Percentiles rank a stretch among this genome's conserved stretches.
phyloP scores from a whole-genome alignment of 257 asterid genomes.

The Jacaranda copaia region DNA sequence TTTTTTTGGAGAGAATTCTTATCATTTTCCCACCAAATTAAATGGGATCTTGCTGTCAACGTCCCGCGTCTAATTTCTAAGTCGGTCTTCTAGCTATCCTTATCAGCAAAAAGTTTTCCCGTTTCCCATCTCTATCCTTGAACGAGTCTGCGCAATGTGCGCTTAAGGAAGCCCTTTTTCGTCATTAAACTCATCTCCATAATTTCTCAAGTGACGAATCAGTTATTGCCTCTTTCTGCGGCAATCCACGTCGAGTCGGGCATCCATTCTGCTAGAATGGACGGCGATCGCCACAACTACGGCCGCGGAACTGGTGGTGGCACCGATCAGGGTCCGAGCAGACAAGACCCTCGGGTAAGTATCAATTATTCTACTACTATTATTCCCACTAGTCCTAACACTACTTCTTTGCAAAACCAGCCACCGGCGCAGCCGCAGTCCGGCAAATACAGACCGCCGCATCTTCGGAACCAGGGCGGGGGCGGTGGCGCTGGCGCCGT shows the following conservation, averaged over 20 bases:
- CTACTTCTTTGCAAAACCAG: conserved; percentile 24
- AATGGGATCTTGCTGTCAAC: too few relatives aligned
- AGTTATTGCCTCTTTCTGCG: background rate
- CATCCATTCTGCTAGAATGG: conserved; percentile 34
- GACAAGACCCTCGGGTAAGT: conserved; percentile 26
- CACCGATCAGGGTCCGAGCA: conserved; percentile 14
- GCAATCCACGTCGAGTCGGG: conserved; percentile 17
- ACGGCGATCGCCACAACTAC: conserved; percentile 40
- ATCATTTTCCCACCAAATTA: too few relatives aligned
- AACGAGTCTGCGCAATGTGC: background rate
- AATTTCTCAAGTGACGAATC: background rate
- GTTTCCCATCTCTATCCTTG: conserved; percentile 1
- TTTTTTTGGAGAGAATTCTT: too few relatives aligned
- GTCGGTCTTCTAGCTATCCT: too few relatives aligned
- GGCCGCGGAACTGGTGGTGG: conserved; percentile 26
- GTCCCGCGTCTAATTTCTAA: too few relatives aligned
- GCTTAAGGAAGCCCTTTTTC: conserved; percentile 7
- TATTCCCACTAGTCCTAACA: conserved; percentile 16
- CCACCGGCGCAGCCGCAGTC: conserved; percentile 38
- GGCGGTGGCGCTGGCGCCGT: conserved; percentile 9
- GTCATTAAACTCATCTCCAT: background rate
- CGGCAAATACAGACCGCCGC: conserved; percentile 50
- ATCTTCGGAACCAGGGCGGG: conserved; percentile 39
- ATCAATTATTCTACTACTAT: background rate
- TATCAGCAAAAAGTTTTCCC: too few relatives aligned